These are phyloP conservation scores for Aspergillus neotritici DNA, from an alignment of 2,329 filamentous ascomycete species.

Conservation along the genomic window DNA sequence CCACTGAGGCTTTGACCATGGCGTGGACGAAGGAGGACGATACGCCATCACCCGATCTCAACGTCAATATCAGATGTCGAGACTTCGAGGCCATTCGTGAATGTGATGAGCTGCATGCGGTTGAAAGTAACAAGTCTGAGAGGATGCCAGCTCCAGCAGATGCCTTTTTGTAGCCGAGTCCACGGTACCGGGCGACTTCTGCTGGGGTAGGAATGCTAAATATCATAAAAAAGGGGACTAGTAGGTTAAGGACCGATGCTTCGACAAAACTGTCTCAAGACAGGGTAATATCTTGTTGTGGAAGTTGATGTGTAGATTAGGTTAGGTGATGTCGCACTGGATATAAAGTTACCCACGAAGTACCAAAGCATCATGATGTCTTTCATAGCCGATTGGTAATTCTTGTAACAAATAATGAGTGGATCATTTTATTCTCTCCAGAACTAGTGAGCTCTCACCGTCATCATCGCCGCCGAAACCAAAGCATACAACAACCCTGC, in stretches of 20 bases:
- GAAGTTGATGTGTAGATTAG: no score
- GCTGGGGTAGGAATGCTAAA: no score
- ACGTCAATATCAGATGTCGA: constrained; percentile 1
- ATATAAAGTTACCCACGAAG: no score
- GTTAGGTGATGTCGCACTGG: no score
- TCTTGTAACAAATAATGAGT: no score
- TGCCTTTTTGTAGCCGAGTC: constrained; percentile 1
- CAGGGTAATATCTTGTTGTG: no score
- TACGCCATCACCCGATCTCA: constrained; percentile 1
- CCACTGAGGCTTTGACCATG: neutral
- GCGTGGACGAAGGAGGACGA: neutral
- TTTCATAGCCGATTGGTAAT: no score
- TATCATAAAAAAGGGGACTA: no score
- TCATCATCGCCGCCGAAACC: constrained; percentile 7
- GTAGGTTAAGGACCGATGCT: no score
- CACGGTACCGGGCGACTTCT: no score
- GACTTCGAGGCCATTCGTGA: neutral
- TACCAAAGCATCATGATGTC: no score
- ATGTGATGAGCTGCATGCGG: neutral
- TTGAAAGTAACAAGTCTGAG: neutral
- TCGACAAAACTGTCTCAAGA: no score
- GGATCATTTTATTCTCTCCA: neutral
- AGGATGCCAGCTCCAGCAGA: neutral
- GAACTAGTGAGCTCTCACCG: neutral
- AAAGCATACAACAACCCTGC: constrained; percentile 16